Percentiles rank a stretch among this genome's conserved stretches.
Conservation (phyloP, 768 basidiomycete species). For the Podaxis sp. region DNA sequence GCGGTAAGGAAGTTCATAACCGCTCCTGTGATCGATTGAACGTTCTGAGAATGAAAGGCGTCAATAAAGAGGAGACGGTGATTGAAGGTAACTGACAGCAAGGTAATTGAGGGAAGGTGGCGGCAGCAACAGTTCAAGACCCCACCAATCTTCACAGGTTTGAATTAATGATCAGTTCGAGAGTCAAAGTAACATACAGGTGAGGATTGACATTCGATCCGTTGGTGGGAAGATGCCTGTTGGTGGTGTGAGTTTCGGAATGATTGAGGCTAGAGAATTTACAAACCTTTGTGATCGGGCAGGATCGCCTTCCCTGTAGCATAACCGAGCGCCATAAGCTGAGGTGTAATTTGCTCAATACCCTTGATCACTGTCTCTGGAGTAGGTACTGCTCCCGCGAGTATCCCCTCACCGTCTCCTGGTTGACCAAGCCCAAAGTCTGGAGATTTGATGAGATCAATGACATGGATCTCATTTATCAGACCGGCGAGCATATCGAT, state of each 20-base stretch:
- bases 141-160: slow-evolving; percentile 77
- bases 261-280: not conserved
- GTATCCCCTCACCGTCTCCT: slow-evolving; percentile 59
- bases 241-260: not conserved
- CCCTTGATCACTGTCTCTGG: slow-evolving; percentile 69
- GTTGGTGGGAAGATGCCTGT: slow-evolving; percentile 64
- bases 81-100: slow-evolving; percentile 32
- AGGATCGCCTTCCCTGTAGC: slow-evolving; percentile 62
- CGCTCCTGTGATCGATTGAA: slow-evolving; percentile 54
- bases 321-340: slow-evolving; percentile 74
- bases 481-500: slow-evolving; percentile 43
- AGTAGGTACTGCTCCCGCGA: slow-evolving; percentile 75
- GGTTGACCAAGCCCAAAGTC: slow-evolving; percentile 73
- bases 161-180: not conserved
- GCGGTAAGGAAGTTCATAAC: slow-evolving; percentile 76
- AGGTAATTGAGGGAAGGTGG: slow-evolving; percentile 63
- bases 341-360: slow-evolving; percentile 65
- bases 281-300: slow-evolving; percentile 60
- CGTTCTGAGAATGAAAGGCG: slow-evolving; percentile 34
- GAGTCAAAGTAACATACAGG: slow-evolving; percentile 47
- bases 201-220: slow-evolving; percentile 74
- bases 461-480: slow-evolving; percentile 56
- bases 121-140: slow-evolving; percentile 74
- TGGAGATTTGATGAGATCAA: slow-evolving; percentile 56
- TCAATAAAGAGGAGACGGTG: no score